Percentiles rank a stretch among this genome's conserved stretches.
Evolutionary conservation across 2,329 filamentous ascomycete genomes (phyloP).

Genomic region (Botrytis fragariae): DNA sequence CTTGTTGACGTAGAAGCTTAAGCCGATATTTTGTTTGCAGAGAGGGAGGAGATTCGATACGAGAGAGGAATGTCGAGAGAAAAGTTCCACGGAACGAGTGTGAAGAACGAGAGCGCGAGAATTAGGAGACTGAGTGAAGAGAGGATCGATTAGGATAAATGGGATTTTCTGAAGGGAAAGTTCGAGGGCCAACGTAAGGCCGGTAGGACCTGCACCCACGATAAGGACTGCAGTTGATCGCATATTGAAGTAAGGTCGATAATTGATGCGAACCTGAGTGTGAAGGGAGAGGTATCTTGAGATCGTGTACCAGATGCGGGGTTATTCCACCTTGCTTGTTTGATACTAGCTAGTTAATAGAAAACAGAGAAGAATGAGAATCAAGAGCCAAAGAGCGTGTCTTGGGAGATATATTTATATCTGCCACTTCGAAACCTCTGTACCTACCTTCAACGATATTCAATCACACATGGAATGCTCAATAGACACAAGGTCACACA

Average conservation of each 20-base stretch:
- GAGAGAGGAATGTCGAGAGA: constrained; percentile 45
- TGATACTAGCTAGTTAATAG: neutral
- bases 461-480: neutral
- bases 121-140: constrained; percentile 38
- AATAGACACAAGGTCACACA: neutral
- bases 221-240: constrained; percentile 42
- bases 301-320: neutral
- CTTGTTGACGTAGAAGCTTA: constrained; percentile 42
- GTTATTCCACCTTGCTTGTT: neutral
- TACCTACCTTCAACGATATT: neutral
- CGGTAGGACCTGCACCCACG: constrained; percentile 47
- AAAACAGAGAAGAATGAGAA: neutral
- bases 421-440: neutral
- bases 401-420: neutral
- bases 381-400: neutral
- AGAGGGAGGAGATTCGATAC: constrained; percentile 40
- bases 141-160: constrained; percentile 44
- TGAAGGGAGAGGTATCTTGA: neutral
- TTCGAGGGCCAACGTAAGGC: constrained; percentile 44
- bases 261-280: neutral
- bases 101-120: constrained; percentile 48
- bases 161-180: constrained; percentile 39
- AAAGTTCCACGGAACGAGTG: constrained; percentile 49
- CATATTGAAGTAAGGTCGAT: neutral
- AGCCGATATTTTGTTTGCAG: constrained; percentile 42